Evolutionary conservation across 2,329 filamentous ascomycete species (phyloP).

Genomic region (Xylariaceae sp.): DNA sequence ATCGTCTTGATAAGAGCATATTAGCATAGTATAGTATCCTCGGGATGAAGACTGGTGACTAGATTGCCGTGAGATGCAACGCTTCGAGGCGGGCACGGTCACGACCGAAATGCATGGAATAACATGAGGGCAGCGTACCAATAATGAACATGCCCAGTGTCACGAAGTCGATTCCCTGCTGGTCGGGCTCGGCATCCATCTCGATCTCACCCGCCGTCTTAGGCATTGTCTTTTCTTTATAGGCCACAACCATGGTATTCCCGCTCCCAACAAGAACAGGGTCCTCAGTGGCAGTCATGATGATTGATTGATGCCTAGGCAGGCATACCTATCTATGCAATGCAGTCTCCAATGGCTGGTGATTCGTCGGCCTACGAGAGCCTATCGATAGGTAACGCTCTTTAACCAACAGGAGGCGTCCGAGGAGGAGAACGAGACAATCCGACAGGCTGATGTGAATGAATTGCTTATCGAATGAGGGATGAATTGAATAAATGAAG

Average conservation of each 20-base stretch:
- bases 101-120: not conserved
- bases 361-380: not conserved
- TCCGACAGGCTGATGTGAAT: not conserved
- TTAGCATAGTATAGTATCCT: slow-evolving; percentile 9
- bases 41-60: not conserved
- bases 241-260: slow-evolving; percentile 2
- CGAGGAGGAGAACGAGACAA: not conserved
- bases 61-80: not conserved
- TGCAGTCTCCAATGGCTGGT: not conserved
- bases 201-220: not conserved
- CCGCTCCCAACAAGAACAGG: not conserved
- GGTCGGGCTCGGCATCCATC: slow-evolving; percentile 22
- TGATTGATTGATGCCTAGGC: slow-evolving; percentile 12
- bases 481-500: not conserved
- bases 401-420: not conserved
- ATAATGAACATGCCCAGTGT: slow-evolving; percentile 71
- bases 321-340: slow-evolving; percentile 10
- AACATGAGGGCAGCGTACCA: slow-evolving; percentile 41
- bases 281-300: slow-evolving; percentile 13
- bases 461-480: not conserved
- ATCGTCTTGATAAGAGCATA: slow-evolving; percentile 59
- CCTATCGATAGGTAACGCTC: not conserved
- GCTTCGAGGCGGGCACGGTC: slow-evolving; percentile 2
- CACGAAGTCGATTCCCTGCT: slow-evolving; percentile 56
- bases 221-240: slow-evolving; percentile 3